Evolutionary conservation across 2,329 filamentous ascomycete genomes (phyloP).

Genomic region (Xylaria sp.): DNA sequence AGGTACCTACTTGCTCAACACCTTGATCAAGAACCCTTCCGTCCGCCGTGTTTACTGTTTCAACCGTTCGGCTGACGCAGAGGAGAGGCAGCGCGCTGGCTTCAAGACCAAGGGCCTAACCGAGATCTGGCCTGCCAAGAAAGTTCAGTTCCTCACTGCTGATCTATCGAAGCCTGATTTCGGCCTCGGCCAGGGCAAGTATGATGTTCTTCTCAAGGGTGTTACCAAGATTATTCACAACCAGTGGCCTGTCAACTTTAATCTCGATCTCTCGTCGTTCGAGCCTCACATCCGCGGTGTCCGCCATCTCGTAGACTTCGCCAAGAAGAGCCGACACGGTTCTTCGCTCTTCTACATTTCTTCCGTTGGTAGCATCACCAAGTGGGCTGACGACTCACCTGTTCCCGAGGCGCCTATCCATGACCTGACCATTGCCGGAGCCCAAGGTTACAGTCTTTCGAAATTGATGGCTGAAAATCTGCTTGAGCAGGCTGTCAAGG

Average conservation of each 20-base stretch:
- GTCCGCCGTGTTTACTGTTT: slow-evolving; percentile 53
- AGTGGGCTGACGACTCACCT: slow-evolving; percentile 39
- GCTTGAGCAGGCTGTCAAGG: slow-evolving; percentile 46
- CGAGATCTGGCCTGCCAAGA: slow-evolving; percentile 42
- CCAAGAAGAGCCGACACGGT: slow-evolving; percentile 38
- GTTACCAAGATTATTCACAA: slow-evolving; percentile 57
- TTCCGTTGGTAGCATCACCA: slow-evolving; percentile 46
- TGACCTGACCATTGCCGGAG: slow-evolving; percentile 39
- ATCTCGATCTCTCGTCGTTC: slow-evolving; percentile 54
- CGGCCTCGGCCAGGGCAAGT: slow-evolving; percentile 49
- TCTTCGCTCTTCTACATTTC: slow-evolving; percentile 50
- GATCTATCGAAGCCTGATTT: slow-evolving; percentile 54
- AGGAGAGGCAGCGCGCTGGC: slow-evolving; percentile 44
- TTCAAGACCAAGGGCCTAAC: slow-evolving; percentile 47
- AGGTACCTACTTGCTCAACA: slow-evolving; percentile 52
- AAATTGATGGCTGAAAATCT: slow-evolving; percentile 51
- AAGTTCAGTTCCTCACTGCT: slow-evolving; percentile 54
- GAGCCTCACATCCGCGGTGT: slow-evolving; percentile 57
- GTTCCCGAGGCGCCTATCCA: slow-evolving; percentile 47
- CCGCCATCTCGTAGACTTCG: slow-evolving; percentile 54
- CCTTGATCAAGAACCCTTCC: slow-evolving; percentile 39
- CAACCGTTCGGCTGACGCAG: slow-evolving; percentile 53
- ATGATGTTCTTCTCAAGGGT: slow-evolving; percentile 46
- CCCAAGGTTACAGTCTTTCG: slow-evolving; percentile 49
- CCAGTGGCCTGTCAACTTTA: slow-evolving; percentile 61